Evolutionary conservation across 2,329 filamentous ascomycete genomes (phyloP).

Genomic region (Penicillium sclerotiorum): DNA sequence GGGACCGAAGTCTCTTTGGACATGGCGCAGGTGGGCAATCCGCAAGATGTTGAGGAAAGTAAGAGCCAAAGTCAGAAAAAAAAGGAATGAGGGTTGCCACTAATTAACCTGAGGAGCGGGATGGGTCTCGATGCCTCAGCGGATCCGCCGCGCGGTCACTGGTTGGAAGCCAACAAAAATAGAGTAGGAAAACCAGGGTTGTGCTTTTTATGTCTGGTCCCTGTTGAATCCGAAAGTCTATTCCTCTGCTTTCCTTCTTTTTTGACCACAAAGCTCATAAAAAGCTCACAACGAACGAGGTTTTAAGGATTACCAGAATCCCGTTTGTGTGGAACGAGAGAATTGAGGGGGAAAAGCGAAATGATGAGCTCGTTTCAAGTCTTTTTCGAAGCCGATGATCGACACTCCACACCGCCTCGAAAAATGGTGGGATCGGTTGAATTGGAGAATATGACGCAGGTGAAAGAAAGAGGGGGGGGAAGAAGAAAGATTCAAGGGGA

Average conservation of each 20-base stretch:
- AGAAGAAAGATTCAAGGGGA: not conserved
- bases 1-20: conserved; percentile 35
- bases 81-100: conserved; percentile 9
- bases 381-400: conserved; percentile 14
- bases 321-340: conserved; percentile 11
- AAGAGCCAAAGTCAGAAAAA: not conserved
- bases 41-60: conserved; percentile 9
- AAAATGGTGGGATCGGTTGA: conserved; percentile 6
- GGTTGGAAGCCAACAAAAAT: conserved; percentile 8
- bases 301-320: conserved; percentile 16
- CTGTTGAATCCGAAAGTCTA: not conserved
- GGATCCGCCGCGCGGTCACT: conserved; percentile 18
- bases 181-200: not conserved
- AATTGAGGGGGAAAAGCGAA: conserved; percentile 12
- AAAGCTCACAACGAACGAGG: not conserved
- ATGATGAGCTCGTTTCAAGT: conserved; percentile 25
- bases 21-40: conserved; percentile 30
- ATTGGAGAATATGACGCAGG: not conserved
- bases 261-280: not conserved
- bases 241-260: not conserved
- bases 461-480: not conserved
- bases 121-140: conserved; percentile 21
- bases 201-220: not conserved
- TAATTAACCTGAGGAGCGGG: conserved; percentile 23
- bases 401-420: conserved; percentile 26